Percentiles rank a stretch among this genome's conserved stretches.
Conservation (phyloP, 2,329 filamentous ascomycete species). For the Fusarium kyushuense region DNA sequence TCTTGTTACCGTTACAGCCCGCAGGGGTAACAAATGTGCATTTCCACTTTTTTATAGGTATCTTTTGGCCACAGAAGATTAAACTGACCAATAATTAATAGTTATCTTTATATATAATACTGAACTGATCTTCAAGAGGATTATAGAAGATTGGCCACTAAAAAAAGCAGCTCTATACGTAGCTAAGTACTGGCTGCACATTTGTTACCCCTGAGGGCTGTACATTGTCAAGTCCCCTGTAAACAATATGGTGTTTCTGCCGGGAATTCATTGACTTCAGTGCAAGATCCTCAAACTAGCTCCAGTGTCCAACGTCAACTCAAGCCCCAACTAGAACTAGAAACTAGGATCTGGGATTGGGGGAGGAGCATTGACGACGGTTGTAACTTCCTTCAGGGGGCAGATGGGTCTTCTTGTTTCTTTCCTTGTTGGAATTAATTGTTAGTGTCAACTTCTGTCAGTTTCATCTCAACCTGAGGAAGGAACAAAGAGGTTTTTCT, state of each 20-base stretch:
- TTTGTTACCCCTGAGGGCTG: no score
- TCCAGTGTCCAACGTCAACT: conserved; percentile 14
- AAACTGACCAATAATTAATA: no score
- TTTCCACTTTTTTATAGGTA: no score
- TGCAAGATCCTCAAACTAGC: conserved; percentile 18
- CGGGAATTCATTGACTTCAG: neutral
- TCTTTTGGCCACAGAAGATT: no score
- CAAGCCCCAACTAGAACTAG: conserved; percentile 8
- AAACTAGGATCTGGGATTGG: conserved; percentile 36
- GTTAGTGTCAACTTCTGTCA: neutral
- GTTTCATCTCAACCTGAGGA: neutral
- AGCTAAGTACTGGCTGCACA: no score
- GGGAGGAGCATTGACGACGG: conserved; percentile 26
- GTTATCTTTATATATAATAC: no score
- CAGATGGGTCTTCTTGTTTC: neutral
- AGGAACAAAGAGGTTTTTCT: neutral
- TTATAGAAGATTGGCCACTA: no score
- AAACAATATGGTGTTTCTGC: conserved; percentile 12
- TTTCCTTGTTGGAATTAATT: neutral
- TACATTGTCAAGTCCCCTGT: conserved; percentile 13
- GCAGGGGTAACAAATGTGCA: no score
- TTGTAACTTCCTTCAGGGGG: conserved; percentile 8
- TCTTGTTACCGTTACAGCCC: conserved; percentile 19
- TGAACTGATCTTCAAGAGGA: no score
- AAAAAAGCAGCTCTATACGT: no score